Percentiles rank a stretch among this genome's conserved stretches.
phyloP scores from a whole-genome alignment of 2,329 filamentous ascomycete species.

The Fusarium pininemorale region DNA sequence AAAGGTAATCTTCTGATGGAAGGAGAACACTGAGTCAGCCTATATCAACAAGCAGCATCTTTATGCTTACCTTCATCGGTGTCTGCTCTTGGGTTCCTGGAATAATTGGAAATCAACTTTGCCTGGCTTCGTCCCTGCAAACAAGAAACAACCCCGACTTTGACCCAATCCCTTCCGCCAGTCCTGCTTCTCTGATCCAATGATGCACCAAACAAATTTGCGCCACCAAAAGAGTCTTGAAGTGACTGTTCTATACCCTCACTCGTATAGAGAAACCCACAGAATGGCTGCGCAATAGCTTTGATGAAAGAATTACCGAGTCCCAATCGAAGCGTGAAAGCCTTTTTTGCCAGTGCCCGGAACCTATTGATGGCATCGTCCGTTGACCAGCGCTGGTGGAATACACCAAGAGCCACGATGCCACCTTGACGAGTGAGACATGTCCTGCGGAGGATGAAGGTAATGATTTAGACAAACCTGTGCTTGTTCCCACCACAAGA shows the following conservation, averaged over 20 bases:
- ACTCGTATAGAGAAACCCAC: conserved; percentile 1
- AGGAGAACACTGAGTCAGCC: background rate
- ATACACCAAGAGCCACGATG: conserved; percentile 10
- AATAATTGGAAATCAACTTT: conserved; percentile 17
- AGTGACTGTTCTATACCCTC: background rate
- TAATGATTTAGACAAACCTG: background rate
- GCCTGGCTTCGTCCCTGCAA: background rate
- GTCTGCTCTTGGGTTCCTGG: background rate
- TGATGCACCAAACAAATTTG: background rate
- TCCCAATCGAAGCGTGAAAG: background rate
- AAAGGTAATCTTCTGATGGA: background rate
- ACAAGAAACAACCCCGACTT: conserved; percentile 20
- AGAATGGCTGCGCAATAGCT: conserved; percentile 9
- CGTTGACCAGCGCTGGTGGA: background rate
- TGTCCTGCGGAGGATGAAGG: fast-evolving
- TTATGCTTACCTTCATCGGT: background rate
- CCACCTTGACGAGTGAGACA: background rate
- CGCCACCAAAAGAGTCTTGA: background rate
- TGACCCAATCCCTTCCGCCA: background rate
- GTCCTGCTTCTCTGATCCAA: background rate
- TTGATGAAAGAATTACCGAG: background rate
- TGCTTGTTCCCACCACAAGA: conserved; percentile 23
- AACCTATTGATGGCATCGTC: background rate
- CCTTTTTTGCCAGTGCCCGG: background rate
- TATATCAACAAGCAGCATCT: fast-evolving